Percentiles rank a stretch among this genome's conserved stretches.
phyloP scores from a whole-genome alignment of 208 protist species.

The Lotmaria passim region DNA sequence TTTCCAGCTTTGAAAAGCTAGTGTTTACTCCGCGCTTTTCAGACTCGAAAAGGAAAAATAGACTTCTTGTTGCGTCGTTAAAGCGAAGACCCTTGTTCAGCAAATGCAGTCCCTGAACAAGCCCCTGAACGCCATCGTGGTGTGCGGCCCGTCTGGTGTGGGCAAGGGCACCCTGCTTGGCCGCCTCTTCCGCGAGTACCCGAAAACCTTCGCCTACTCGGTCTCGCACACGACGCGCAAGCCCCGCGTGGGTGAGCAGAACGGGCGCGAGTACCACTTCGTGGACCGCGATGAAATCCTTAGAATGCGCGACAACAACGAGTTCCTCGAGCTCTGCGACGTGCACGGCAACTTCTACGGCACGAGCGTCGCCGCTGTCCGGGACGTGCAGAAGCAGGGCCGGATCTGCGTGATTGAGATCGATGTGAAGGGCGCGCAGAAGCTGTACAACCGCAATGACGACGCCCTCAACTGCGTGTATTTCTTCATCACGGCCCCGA shows the following conservation, averaged over 20 bases:
- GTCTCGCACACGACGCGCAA: constrained; percentile 94
- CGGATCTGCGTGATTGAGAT: constrained; percentile 92
- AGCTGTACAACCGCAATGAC: constrained; percentile 42
- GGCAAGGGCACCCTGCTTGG: constrained; percentile 94
- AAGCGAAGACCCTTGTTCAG: constrained; percentile 18
- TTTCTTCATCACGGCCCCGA: constrained; percentile 85
- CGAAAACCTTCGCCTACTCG: constrained; percentile 86
- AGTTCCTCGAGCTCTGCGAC: constrained; percentile 92
- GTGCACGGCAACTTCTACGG: constrained; percentile 97
- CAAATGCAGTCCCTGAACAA: constrained; percentile 22
- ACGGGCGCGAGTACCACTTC: constrained; percentile 95
- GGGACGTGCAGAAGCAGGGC: constrained; percentile 64
- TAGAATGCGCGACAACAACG: constrained; percentile 64
- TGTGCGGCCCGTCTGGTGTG: constrained; percentile 93
- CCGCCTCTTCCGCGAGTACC: constrained; percentile 75
- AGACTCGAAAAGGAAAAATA: not conserved
- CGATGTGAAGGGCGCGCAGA: constrained; percentile 91
- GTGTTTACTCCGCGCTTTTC: not conserved
- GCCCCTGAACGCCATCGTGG: constrained; percentile 80
- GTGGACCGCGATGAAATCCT: constrained; percentile 62
- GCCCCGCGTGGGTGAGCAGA: constrained; percentile 80
- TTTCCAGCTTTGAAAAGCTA: not conserved
- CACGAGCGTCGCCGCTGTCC: constrained; percentile 86
- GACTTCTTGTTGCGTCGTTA: constrained; percentile 2
- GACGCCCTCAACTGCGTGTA: constrained; percentile 54